Conservation (phyloP, 2,329 filamentous ascomycete species). For the Cladophialophora bantiana region DNA sequence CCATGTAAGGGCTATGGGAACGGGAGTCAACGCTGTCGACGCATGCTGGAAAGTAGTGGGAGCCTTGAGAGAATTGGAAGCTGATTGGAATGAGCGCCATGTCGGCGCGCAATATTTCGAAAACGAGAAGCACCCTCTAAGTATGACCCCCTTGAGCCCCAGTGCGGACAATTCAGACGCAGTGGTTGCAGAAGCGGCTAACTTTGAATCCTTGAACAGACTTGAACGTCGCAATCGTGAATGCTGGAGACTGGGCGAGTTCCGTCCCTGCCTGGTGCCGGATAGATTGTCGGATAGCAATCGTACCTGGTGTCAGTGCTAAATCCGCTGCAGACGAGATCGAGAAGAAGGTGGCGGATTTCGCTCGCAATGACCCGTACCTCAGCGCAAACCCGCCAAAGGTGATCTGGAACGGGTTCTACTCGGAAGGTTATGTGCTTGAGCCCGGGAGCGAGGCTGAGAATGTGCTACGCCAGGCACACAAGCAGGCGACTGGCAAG, state of each 20-base stretch:
- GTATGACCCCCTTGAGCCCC: slow-evolving; percentile 25
- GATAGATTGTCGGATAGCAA: slow-evolving; percentile 35
- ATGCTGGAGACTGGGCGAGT: slow-evolving; percentile 34
- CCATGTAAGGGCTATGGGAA: slow-evolving; percentile 33
- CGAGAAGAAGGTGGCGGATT: slow-evolving; percentile 44
- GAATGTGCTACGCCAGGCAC: slow-evolving; percentile 35
- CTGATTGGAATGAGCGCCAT: slow-evolving; percentile 35
- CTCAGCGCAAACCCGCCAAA: slow-evolving; percentile 42
- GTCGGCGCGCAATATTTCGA: slow-evolving; percentile 28
- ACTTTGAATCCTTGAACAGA: slow-evolving; percentile 16
- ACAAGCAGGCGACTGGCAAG: slow-evolving; percentile 38
- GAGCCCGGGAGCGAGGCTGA: slow-evolving; percentile 41
- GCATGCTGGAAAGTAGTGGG: slow-evolving; percentile 34
- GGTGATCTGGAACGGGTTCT: slow-evolving; percentile 41
- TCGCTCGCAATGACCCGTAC: slow-evolving; percentile 37
- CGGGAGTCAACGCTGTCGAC: slow-evolving; percentile 35
- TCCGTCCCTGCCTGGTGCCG: slow-evolving; percentile 37
- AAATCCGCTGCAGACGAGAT: slow-evolving; percentile 36
- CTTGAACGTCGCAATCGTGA: slow-evolving; percentile 36
- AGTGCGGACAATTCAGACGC: not conserved
- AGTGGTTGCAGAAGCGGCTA: not conserved
- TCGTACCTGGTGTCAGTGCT: slow-evolving; percentile 34
- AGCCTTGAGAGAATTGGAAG: slow-evolving; percentile 34
- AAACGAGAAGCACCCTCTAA: slow-evolving; percentile 34
- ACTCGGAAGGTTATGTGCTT: slow-evolving; percentile 41